phyloP scores from a whole-genome alignment of 257 asterid species.

The Solanum sparsipilum region DNA sequence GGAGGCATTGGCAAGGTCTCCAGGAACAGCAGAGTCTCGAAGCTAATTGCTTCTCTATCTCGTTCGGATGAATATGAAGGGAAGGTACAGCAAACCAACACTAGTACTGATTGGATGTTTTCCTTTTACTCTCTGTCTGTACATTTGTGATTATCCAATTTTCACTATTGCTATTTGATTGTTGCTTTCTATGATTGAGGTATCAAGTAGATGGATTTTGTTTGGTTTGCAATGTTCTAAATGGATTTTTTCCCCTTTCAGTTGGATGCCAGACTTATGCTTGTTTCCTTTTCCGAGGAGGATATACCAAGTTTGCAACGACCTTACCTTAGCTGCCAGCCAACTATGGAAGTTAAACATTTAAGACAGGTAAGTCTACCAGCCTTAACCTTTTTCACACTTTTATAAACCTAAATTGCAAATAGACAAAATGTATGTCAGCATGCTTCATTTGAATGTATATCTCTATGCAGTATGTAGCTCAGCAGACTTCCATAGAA shows the following conservation, averaged over 20 bases:
- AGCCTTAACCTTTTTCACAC: neutral
- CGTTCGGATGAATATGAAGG: constrained; percentile 46
- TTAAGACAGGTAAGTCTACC: constrained; percentile 50
- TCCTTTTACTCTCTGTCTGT: neutral
- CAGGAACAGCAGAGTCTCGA: constrained; percentile 51
- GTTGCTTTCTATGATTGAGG: neutral
- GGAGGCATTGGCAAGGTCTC: constrained; percentile 46
- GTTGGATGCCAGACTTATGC: constrained; percentile 53
- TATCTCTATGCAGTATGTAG: constrained; percentile 60
- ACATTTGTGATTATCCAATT: neutral
- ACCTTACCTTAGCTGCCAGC: constrained; percentile 70
- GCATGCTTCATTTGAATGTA: neutral
- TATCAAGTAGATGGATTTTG: neutral
- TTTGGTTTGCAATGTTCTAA: neutral
- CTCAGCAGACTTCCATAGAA: constrained; percentile 66
- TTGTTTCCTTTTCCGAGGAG: constrained; percentile 53
- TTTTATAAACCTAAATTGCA: neutral
- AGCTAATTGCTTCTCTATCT: constrained; percentile 58
- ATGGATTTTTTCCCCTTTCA: constrained; percentile 23
- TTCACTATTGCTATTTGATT: neutral
- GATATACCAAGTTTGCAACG: constrained; percentile 71
- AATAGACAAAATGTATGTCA: neutral
- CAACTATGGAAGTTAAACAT: constrained; percentile 50
- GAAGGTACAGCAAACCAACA: constrained; percentile 23
- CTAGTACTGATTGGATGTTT: neutral